Conservation (phyloP, 345 rosid species). For the Lumnitzera littorea region DNA sequence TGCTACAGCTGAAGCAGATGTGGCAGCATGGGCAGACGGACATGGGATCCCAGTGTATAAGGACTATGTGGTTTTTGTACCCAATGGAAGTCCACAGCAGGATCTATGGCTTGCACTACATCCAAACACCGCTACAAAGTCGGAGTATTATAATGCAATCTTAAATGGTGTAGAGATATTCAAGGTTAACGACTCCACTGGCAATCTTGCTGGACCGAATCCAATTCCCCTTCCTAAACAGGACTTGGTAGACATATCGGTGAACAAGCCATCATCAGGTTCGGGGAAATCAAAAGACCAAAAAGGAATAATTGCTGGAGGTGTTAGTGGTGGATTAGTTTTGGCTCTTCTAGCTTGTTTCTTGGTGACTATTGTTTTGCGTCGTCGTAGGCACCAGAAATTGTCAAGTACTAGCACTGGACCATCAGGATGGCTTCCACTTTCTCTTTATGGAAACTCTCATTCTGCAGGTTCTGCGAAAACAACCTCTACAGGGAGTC, state of each 20-base stretch:
- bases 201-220: conserved; percentile 22
- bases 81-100: conserved; percentile 9
- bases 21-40: conserved; percentile 7
- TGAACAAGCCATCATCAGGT: not conserved
- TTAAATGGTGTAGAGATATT: conserved; percentile 25
- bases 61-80: conserved; percentile 17
- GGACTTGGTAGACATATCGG: not conserved
- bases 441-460: conserved; percentile 12
- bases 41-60: conserved; percentile 11
- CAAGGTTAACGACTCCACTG: conserved; percentile 9
- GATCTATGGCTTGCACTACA: conserved; percentile 13
- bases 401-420: conserved; percentile 10
- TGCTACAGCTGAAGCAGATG: conserved; percentile 11
- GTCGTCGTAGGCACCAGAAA: conserved; percentile 8
- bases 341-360: not conserved
- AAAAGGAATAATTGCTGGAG: not conserved
- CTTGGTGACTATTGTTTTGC: not conserved
- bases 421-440: conserved; percentile 13
- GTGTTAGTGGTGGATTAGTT: conserved; percentile 1
- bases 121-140: conserved; percentile 1
- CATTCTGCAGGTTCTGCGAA: conserved; percentile 8
- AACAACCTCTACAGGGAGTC: conserved; percentile 9
- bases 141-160: conserved; percentile 5
- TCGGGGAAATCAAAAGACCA: not conserved
- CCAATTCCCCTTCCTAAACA: conserved; percentile 16